phyloP scores from a whole-genome alignment of 306 rosid species.

The Elaeagnus macrophylla region DNA sequence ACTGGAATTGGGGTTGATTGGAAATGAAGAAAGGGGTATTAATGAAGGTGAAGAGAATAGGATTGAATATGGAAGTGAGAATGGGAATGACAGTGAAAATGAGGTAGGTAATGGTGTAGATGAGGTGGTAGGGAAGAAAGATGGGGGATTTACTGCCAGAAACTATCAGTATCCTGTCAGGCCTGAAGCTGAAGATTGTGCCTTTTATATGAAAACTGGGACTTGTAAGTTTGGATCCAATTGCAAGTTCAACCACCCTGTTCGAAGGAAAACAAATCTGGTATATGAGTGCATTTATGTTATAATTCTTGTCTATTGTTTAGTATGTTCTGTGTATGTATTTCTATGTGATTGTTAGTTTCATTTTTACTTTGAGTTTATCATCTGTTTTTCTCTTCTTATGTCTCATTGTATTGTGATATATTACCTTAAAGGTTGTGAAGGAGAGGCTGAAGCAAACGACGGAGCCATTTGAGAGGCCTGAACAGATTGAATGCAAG shows the following conservation, averaged over 20 bases:
- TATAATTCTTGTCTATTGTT: too few species aligned
- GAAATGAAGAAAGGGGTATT: constrained; percentile 7
- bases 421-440: constrained; percentile 32
- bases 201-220: constrained; percentile 79
- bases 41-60: constrained; percentile 1
- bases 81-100: constrained; percentile 21
- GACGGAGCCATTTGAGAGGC: constrained; percentile 48
- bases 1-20: constrained; percentile 35
- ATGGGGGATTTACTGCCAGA: constrained; percentile 10
- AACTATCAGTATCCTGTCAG: constrained; percentile 57
- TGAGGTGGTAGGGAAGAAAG: constrained; percentile 10
- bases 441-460: constrained; percentile 46
- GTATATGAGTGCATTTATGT: constrained; percentile 11
- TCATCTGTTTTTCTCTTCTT: constrained; percentile 13
- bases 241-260: constrained; percentile 92
- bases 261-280: constrained; percentile 48
- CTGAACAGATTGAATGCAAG: constrained; percentile 81
- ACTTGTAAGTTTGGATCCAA: constrained; percentile 77
- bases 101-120: constrained; percentile 17
- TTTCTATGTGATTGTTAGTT: too few species aligned
- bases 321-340: too few species aligned
- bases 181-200: constrained; percentile 91
- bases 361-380: constrained; percentile 1
- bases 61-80: constrained; percentile 33
- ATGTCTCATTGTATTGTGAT: constrained; percentile 16